A percentile compares a stretch with the other conserved stretches of the same genome.
Evolutionary conservation across 345 rosid species (phyloP).

Genomic region (Eucalyptus guilfoylei): DNA sequence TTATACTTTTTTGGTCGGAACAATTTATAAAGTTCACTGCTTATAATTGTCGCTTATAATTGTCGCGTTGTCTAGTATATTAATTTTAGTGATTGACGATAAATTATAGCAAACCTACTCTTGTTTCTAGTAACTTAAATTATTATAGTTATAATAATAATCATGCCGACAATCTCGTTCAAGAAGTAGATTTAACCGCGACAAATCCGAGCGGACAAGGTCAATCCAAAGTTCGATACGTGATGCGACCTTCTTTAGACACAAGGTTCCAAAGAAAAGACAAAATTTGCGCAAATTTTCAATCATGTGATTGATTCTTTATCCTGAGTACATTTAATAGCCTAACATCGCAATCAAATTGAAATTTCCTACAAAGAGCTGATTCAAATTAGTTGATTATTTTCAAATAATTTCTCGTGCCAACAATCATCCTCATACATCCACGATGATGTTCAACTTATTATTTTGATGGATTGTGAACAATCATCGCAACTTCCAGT

Average conservation of each 20-base stretch:
- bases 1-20: background rate
- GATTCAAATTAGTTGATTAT: background rate
- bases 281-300: background rate
- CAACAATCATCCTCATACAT: background rate
- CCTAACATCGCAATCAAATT: background rate
- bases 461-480: background rate
- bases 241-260: background rate
- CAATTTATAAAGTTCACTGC: background rate
- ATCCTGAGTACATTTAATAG: background rate
- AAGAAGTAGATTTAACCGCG: background rate
- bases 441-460: background rate
- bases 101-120: background rate
- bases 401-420: background rate
- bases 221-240: background rate
- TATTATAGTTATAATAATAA: background rate
- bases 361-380: background rate
- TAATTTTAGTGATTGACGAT: background rate
- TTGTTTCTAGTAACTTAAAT: background rate
- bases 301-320: background rate
- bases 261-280: background rate
- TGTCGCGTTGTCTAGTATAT: background rate
- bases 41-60: too few relatives aligned
- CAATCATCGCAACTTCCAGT: background rate
- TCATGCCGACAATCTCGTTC: background rate
- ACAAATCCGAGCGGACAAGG: background rate